Conservation (phyloP, 2,329 filamentous ascomycete genomes). For the Botrytis fabae region DNA sequence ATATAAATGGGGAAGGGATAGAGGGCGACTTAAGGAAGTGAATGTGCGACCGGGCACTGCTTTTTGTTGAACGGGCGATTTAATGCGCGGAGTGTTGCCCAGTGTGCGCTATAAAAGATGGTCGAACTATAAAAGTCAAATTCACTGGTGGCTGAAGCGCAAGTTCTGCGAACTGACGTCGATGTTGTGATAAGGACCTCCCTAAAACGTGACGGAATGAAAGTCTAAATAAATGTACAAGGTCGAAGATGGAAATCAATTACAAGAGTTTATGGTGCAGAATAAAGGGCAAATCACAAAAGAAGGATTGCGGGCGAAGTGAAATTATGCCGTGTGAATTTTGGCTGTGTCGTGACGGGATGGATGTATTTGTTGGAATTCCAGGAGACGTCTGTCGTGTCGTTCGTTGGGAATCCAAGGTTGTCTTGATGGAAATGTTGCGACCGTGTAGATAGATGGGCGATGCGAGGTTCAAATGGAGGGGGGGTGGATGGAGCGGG, state of each 20-base stretch:
- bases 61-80: background rate
- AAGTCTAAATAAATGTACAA: slow-evolving; percentile 17
- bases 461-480: background rate
- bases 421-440: slow-evolving; percentile 8
- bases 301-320: slow-evolving; percentile 7
- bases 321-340: slow-evolving; percentile 16
- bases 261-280: slow-evolving; percentile 20
- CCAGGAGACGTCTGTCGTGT: no score
- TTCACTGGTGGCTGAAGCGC: slow-evolving; percentile 15
- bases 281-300: background rate
- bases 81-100: background rate
- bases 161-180: slow-evolving; percentile 18
- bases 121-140: slow-evolving; percentile 19
- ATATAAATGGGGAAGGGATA: slow-evolving; percentile 38
- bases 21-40: background rate
- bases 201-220: slow-evolving; percentile 9
- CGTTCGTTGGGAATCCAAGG: background rate
- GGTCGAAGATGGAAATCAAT: slow-evolving; percentile 2
- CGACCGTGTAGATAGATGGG: background rate
- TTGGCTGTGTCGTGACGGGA: background rate
- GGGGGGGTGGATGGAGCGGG: background rate
- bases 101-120: background rate
- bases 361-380: background rate
- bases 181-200: slow-evolving; percentile 19
- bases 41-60: slow-evolving; percentile 20